Evolutionary conservation across 306 rosid genomes (phyloP).

Genomic region (Sesbania bispinosa): DNA sequence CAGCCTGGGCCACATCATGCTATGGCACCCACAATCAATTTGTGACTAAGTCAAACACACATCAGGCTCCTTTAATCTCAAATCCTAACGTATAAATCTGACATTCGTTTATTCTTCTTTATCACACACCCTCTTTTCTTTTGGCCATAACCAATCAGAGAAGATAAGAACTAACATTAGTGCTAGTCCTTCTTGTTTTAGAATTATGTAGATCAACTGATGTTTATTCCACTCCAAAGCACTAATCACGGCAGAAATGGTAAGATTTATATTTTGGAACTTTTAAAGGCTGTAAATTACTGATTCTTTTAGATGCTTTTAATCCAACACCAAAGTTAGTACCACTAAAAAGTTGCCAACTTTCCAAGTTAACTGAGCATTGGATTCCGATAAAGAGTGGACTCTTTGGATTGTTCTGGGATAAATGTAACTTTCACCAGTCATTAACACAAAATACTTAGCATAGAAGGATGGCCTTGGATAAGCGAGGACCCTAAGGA

Average conservation of each 20-base stretch:
- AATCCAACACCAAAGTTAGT: constrained; percentile 22
- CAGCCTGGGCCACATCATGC: constrained; percentile 10
- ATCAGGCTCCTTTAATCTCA: constrained; percentile 22
- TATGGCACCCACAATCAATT: constrained; percentile 15
- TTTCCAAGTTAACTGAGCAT: constrained; percentile 33
- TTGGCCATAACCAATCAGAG: constrained; percentile 25
- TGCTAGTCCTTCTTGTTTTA: constrained; percentile 29
- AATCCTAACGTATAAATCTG: neutral
- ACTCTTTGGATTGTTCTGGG: constrained; percentile 26
- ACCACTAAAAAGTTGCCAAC: constrained; percentile 10
- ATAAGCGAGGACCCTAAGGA: neutral
- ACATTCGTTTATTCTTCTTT: constrained; percentile 36
- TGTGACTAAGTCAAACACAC: constrained; percentile 24
- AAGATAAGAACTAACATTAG: constrained; percentile 19
- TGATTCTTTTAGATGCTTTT: constrained; percentile 26
- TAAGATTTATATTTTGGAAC: neutral
- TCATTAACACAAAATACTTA: constrained; percentile 18
- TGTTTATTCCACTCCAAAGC: constrained; percentile 27
- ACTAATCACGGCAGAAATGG: constrained; percentile 27
- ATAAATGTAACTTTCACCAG: constrained; percentile 18
- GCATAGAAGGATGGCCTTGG: neutral
- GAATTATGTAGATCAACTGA: constrained; percentile 16
- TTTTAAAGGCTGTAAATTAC: constrained; percentile 8
- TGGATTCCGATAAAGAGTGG: constrained; percentile 38
- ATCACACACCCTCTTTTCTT: constrained; percentile 19